Evolutionary conservation across 2,329 filamentous ascomycete species (phyloP), one percentile per base, ranked within the genome.

Genomic region (Didymella arachidicola): DNA sequence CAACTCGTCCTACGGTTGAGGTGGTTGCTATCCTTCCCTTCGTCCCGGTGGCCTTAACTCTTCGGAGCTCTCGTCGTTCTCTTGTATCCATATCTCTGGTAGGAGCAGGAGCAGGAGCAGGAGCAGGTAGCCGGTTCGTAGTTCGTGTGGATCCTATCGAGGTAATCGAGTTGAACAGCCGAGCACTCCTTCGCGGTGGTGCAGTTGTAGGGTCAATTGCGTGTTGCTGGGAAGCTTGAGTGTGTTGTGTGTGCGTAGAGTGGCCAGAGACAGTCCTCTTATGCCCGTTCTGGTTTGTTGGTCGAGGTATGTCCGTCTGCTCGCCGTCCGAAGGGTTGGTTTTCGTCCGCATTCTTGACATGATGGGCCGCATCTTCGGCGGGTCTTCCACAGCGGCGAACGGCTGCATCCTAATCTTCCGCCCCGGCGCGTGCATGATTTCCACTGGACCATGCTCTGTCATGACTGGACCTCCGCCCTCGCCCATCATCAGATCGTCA

Each of bases 211-310:
- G 73, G 54, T 80, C 78, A n/a, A 65, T 53, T 4, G 64, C 34
- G 36, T 68, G 63, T n/a, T 52, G 56, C 36, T 55, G 73, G 59
- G 48, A 67, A 62, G 30, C 72, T 61, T 66, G 66, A 16, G 53
- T 36, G 41, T 77, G 74, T 27, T 76, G 62, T 14, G 54, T 30
- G 18, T 78, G 76, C n/a, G 77, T 71, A 6, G 82, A 80, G 66
- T 96, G 92, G 4, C 94, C 94, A 39, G 94, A 97, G n/a, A 96
- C 86, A 1, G 93, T 97, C 66, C 94, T 87, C 79, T 97, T 98
- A 74, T 93, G 87, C 60, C 93, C 91, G 32, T 77, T 75, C 61
- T 78, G 69, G 47, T 72, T 72, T 36, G 75, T 72, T 7, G 74
- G 74, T 36, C 72, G 61, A 4, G 73, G 72, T 34, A 76, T 75